A percentile compares a stretch with the other conserved stretches of the same genome.
Conservation (phyloP, 208 protist species). For the Vickermania ingenoplastis region DNA sequence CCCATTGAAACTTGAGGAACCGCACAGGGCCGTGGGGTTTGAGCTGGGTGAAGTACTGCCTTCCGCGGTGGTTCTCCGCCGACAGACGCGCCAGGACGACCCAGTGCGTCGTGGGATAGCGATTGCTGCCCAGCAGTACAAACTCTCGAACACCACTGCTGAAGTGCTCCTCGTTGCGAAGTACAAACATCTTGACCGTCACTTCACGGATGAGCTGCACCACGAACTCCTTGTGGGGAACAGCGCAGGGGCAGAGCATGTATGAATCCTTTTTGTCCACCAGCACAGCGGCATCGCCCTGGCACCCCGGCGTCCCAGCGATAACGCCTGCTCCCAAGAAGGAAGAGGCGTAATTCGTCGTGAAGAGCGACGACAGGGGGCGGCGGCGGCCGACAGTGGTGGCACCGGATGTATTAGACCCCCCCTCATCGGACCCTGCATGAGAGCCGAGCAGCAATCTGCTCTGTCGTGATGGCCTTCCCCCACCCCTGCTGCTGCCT, state of each 20-base stretch:
- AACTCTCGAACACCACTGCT: constrained; percentile 29
- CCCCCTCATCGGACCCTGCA: too few species aligned
- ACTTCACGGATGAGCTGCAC: constrained; percentile 32
- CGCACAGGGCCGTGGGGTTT: constrained; percentile 16
- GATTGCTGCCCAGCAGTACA: constrained; percentile 19
- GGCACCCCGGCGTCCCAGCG: constrained; percentile 13
- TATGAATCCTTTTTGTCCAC: constrained; percentile 27
- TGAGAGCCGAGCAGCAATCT: too few species aligned
- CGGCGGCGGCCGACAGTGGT: too few species aligned
- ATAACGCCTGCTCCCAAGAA: constrained; percentile 26
- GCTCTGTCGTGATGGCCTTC: too few species aligned
- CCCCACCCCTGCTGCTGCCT: too few species aligned
- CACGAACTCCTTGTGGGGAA: constrained; percentile 16
- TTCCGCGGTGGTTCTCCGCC: constrained; percentile 14
- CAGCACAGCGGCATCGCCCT: constrained; percentile 17
- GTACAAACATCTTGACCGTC: constrained; percentile 16
- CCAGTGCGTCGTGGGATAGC: constrained; percentile 30
- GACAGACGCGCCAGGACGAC: constrained; percentile 22
- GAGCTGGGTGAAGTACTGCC: constrained; percentile 23
- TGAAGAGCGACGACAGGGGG: constrained; percentile 8
- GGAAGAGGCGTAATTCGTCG: constrained; percentile 30
- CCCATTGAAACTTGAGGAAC: constrained; percentile 27
- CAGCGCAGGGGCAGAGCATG: constrained; percentile 24
- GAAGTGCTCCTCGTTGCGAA: constrained; percentile 25
- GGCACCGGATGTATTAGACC: too few species aligned